A percentile compares a stretch with the other conserved stretches of the same genome.
These are phyloP conservation scores for Conoideocrella luteorostrata DNA, from an alignment of 2,329 filamentous ascomycete species.

Conservation along the genomic window DNA sequence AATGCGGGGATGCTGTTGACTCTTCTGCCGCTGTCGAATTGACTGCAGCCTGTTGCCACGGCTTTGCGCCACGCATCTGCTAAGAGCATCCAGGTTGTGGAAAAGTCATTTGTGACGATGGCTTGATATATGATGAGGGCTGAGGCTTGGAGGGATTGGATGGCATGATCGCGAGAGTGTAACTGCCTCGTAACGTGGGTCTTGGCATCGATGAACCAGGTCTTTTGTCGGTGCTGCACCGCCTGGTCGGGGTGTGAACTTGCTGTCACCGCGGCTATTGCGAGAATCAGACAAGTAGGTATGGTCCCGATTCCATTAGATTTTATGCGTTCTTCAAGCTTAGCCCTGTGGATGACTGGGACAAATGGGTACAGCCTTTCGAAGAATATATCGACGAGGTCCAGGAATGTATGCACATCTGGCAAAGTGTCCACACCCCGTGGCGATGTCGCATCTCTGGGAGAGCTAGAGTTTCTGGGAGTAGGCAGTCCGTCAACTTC, in stretches of 20 bases:
- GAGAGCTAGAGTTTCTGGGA: no score
- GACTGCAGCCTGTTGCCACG: constrained; percentile 14
- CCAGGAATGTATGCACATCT: constrained; percentile 8
- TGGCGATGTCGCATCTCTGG: not conserved
- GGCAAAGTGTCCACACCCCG: constrained; percentile 4
- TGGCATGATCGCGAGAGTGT: constrained; percentile 9
- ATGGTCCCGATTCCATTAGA: not conserved
- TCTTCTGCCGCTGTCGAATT: constrained; percentile 7
- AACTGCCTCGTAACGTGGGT: constrained; percentile 12
- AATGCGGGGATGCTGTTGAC: constrained; percentile 8
- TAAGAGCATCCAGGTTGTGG: constrained; percentile 14
- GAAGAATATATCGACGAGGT: constrained; percentile 17
- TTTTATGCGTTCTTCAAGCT: constrained; percentile 2
- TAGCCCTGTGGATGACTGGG: constrained; percentile 15
- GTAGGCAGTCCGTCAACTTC: no score
- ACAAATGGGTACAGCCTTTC: constrained; percentile 16
- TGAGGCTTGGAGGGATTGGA: constrained; percentile 16
- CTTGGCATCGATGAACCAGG: constrained; percentile 16
- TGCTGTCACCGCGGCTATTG: constrained; percentile 16
- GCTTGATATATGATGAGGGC: constrained; percentile 16
- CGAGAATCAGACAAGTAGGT: constrained; percentile 10
- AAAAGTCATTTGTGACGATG: constrained; percentile 13
- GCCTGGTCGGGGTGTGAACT: constrained; percentile 13
- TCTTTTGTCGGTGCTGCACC: constrained; percentile 12
- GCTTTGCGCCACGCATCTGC: constrained; percentile 19